phyloP scores from a whole-genome alignment of 306 rosid species.

The Cicer yamashitae region DNA sequence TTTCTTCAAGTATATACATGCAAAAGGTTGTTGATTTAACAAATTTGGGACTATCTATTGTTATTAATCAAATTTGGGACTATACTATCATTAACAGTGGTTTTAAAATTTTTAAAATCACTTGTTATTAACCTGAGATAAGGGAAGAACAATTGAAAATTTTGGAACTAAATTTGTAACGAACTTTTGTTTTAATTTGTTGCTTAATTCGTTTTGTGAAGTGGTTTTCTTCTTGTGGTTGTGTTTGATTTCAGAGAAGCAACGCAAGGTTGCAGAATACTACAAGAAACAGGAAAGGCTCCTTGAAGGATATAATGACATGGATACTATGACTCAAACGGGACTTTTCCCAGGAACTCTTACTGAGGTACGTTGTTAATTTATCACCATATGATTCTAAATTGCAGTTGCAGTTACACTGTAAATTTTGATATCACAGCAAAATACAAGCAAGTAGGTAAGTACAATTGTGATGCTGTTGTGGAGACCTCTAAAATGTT shows the following conservation, averaged over 20 bases:
- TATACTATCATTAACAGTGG: background rate
- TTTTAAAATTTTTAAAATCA: no score
- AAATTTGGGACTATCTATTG: background rate
- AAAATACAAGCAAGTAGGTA: no score
- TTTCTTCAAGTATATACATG: background rate
- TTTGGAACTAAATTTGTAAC: background rate
- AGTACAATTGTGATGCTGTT: background rate
- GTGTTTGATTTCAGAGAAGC: slow-evolving; percentile 52
- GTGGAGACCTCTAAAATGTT: background rate
- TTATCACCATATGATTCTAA: background rate
- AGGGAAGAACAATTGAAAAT: background rate
- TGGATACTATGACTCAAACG: slow-evolving; percentile 68
- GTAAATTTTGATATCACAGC: background rate
- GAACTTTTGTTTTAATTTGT: no score
- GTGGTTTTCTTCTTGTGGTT: slow-evolving; percentile 8
- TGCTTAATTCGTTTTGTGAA: background rate
- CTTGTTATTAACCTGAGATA: background rate
- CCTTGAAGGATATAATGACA: slow-evolving; percentile 78
- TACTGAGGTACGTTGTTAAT: slow-evolving; percentile 58
- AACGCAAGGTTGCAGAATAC: slow-evolving; percentile 65
- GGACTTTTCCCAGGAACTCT: slow-evolving; percentile 71
- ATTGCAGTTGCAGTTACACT: background rate
- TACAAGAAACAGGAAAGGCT: slow-evolving; percentile 76
- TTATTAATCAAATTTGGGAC: background rate
- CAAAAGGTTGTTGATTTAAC: background rate